phyloP scores from a whole-genome alignment of 768 basidiomycete species.

The Boletus pseudopeckii region DNA sequence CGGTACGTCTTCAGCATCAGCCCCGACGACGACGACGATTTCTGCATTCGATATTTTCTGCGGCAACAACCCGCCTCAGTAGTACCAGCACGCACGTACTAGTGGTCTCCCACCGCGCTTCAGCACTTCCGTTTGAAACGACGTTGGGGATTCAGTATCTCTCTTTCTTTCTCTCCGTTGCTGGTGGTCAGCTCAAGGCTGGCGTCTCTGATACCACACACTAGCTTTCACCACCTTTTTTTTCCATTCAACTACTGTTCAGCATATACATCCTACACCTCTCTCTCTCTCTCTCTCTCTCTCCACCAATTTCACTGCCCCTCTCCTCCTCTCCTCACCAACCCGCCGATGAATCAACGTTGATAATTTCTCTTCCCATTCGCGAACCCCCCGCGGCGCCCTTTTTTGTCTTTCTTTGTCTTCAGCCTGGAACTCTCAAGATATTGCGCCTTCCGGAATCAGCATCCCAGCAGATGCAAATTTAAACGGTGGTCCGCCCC shows the following conservation, averaged over 20 bases:
- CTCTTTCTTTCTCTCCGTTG: constrained; percentile 9
- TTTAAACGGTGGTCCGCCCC: constrained; percentile 43
- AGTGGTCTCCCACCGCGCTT: constrained; percentile 31
- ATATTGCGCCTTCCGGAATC: constrained; percentile 72
- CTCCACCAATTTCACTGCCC: constrained; percentile 21
- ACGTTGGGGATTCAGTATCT: constrained; percentile 24
- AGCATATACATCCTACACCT: constrained; percentile 5
- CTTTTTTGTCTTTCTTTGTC: constrained; percentile 14
- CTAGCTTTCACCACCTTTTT: constrained; percentile 12
- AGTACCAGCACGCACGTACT: constrained; percentile 28
- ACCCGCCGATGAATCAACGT: constrained; percentile 36
- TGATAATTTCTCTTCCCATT: constrained; percentile 41
- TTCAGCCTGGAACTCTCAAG: constrained; percentile 83
- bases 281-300: constrained; percentile 23
- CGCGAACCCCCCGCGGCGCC: constrained; percentile 13
- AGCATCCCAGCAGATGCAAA: constrained; percentile 61
- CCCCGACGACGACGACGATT: constrained; percentile 59
- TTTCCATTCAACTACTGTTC: constrained; percentile 13
- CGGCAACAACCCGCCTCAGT: constrained; percentile 33
- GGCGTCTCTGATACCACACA: constrained; percentile 18
- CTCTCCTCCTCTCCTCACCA: constrained; percentile 23
- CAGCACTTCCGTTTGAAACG: constrained; percentile 30
- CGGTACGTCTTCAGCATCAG: constrained; percentile 83
- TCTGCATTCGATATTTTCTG: constrained; percentile 43
- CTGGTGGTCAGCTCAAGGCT: constrained; percentile 36